Evolutionary conservation across 1,139 yeast genomes (phyloP), one percentile per base, ranked within the genome.

Genomic region (Nakaseomyces glabratus): DNA sequence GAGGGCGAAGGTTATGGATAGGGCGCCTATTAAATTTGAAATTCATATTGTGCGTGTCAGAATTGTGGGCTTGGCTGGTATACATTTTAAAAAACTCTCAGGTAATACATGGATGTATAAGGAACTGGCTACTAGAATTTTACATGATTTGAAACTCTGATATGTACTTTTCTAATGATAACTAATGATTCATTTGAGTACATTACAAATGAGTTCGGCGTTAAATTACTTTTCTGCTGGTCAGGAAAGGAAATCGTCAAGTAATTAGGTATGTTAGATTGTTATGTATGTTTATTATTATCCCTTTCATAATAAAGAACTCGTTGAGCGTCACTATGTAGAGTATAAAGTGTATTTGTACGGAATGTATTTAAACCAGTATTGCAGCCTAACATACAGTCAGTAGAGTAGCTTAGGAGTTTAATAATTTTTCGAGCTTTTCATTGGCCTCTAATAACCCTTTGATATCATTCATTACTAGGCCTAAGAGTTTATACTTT

Each of bases 71-170:
- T 67, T 90, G 43, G 86, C 82, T 46, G 98, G 97, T 58, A 90
- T 90, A 35, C 96, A 88, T 58, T 86, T 90, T 64, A 90, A 88
- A 66, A 88, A 88, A 58, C 70, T 88, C 29, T 71, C 82, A 40
- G 98, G 98, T 49, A 86, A 90, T 58, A 84, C 96, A 2, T 88
- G 97, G 97, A 75, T 82, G 61, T 88, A 88, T 62, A 88, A 88
- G 63, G 79, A 86, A n/a, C 66, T 88, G 57, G 97, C 96, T 2
- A 78, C 93, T 40, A 85, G 79, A 57, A 80, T 88, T 33, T 70
- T 88, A 60, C 71, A 73, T 42, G 90, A 84, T 50, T 68, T 88
- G 59, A 79, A 81, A 49, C 65, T 86, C 49, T 80, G 33, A 29
- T 6, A n/a, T 23, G 6, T 7, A n/a, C n/a, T n/a, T n/a, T n/a